Base-by-base conservation (phyloP, 495 filamentous ascomycete species). In the Stereocaulon alpinum region DNA sequence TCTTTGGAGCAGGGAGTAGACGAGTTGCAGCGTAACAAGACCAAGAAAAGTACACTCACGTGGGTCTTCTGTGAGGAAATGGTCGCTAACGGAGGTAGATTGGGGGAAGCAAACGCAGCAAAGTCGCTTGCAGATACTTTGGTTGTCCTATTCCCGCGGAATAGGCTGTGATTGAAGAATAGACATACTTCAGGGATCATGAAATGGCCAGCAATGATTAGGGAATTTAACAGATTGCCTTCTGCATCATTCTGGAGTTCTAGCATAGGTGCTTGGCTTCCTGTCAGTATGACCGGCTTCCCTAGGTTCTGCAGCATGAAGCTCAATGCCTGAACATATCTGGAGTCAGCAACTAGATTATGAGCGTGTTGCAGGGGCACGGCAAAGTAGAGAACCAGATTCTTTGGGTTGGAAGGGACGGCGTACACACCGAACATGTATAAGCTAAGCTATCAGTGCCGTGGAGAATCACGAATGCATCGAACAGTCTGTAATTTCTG, bases 381-480 rank as follows among this genome's bases (percentile, higher is more conserved):
- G 34, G 34, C 7, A 37, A 6, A 12, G 34, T 2, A 12, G 12
- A 37, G 34, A 37, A 37, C 1, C 34, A 3, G 9, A 11, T 37
- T 10, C 4, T 37, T 10, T 10, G 34, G 9, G 7, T 6, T 12
- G 9, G 12, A 37, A 37, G 12, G 7, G 12, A 7, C 5, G 34
- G 34, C 12, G 34, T 10, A 37, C 34, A 37, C 12, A 37, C 34
- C 6, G 91, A 95, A 66, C 86, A 88, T 1, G 91, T 94, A 70
- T 96, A 96, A 11, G 91, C 87, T 55, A 97, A 76, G 56, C 85
- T 91, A 70, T 98, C 93, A 3, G 93, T 98, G 62, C 93, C 93
- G 71, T 98, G 93, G n/a, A 97, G 80, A 18, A 98, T 78, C 11
- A 98, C 91, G 68, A 98, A 98, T 22, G 85, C 91, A 71, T 97